Evolutionary conservation across 805 yeast species (phyloP), one percentile per base, ranked within the genome.

Genomic region (Blastobotrys peoriensis): DNA sequence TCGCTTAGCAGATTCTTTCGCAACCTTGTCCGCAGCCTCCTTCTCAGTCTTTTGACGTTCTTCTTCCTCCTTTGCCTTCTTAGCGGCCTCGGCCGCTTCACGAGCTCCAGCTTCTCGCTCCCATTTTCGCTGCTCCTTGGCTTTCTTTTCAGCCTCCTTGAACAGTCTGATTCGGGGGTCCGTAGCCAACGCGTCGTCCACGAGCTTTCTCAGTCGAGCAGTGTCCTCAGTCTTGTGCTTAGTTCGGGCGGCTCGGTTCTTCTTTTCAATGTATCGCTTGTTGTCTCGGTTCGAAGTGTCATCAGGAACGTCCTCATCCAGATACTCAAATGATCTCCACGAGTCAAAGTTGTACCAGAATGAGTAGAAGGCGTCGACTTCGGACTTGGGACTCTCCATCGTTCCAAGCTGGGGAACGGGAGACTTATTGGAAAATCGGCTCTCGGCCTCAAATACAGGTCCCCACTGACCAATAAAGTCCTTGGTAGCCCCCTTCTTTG

Each of bases 261-360:
- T 93, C 76, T 91, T 87, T 74, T 93, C 98, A 57, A 89, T 83
- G 75, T 87, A 86, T 73, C 98, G 95, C 76, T 93, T 93, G 79
- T 93, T 95, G 68, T 93, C 98, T 78, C 98, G 88, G 81, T 93
- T 93, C 50, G 96, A 85, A 46, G 97, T 86, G 70, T 93, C 98
- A 73, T 93, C 98, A 57, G 98, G 98, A 61, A 89, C 96, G 64
- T 93, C 98, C 75, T 93, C 98, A 65, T 93, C 98, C 67, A 88
- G 78, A 73, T 89, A 93, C 73, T 93, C 98, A 64, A 93, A 93
- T 39, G 95, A 75, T 75, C 96, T 86, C 98, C 98, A 93, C 17
- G 98, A 91, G 70, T 93, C 96, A 55, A 89, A 86, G 67, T 83
- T 82, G 68, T 82, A 82, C 84, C 93, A 93, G 79, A 87, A 91